Evolutionary conservation across 495 filamentous ascomycete genomes (phyloP), one percentile per base, ranked within the genome.

Genomic region (Podospora pseudocomata): DNA sequence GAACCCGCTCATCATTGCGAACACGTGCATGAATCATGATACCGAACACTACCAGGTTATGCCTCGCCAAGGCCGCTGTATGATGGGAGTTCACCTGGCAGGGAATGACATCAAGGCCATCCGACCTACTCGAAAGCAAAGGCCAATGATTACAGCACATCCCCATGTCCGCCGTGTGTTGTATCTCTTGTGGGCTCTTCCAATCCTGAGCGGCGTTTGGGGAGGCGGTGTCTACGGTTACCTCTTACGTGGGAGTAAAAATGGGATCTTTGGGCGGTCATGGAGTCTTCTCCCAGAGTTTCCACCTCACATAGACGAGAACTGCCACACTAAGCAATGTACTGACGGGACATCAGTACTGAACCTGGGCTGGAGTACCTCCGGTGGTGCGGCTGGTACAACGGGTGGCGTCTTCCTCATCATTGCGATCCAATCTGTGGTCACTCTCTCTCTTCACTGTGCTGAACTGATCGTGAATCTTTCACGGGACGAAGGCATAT

Each of bases 401-500:
- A 56, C 72, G 11, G 73, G 71, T 16, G 71, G 70, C 53, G 70
- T 77, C 18, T 69, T 74, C 27, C 65, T 79, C n/a, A 72, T 79
- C 65, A 74, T 73, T 15, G 70, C 61, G 54, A 67, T 79, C 60
- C 79, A 80, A 67, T 73, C 74, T 6, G 60, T 72, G 20, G 73
- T 80, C 23, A 82, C 83, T 0, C 68, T 84, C 15, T 75, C 72
- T 0, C 75, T 84, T 9, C 83, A 84, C 70, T 80, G 78, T 63
- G 69, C 78, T 18, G 82, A 85, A 68, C 78, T 81, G 13, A 67
- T 83, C 7, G 80, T 83, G 67, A 84, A 82, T 68, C 64, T 81
- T 6, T 81, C 78, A 3, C 73, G 83, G 20, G 83, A 84, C 67
- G 82, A 85, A 70, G 60, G 65, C 4, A 71, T 78, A 4, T 82